phyloP scores from a whole-genome alignment of 208 protist species.

The Leishmania martiniquensis region DNA sequence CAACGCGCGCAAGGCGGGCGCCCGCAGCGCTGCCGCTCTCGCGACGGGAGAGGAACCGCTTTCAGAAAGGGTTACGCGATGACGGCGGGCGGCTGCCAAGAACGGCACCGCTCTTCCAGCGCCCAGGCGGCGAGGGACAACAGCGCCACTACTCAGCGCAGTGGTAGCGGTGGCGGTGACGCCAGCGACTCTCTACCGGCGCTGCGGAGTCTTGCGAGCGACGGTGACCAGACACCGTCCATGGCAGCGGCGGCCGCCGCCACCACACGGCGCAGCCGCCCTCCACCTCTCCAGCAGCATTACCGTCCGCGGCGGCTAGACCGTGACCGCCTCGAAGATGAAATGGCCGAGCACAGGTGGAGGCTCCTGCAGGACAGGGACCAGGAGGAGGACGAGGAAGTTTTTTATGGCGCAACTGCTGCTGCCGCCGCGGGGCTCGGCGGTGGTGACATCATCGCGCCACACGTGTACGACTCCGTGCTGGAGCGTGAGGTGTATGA shows the following conservation, averaged over 20 bases:
- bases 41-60: neutral
- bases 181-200: neutral
- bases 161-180: neutral
- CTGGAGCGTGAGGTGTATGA: conserved; percentile 42
- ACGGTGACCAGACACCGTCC: neutral
- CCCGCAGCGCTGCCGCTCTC: conserved; percentile 7
- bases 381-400: conserved; percentile 41
- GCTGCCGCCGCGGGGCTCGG: conserved; percentile 19
- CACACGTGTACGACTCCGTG: conserved; percentile 35
- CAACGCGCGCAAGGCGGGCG: conserved; percentile 9
- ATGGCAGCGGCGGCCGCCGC: neutral
- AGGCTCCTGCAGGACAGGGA: conserved; percentile 30
- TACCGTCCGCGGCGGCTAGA: neutral
- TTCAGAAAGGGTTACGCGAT: neutral
- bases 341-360: conserved; percentile 22
- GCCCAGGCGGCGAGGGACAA: neutral
- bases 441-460: conserved; percentile 33
- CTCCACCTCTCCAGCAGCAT: neutral
- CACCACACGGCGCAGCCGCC: neutral
- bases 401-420: conserved; percentile 38
- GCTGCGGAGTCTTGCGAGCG: neutral
- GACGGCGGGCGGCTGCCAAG: neutral
- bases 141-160: neutral
- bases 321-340: conserved; percentile 5
- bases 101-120: neutral